Conservation (phyloP, 2,329 filamentous ascomycete species). For the Curvularia eragrostidis region DNA sequence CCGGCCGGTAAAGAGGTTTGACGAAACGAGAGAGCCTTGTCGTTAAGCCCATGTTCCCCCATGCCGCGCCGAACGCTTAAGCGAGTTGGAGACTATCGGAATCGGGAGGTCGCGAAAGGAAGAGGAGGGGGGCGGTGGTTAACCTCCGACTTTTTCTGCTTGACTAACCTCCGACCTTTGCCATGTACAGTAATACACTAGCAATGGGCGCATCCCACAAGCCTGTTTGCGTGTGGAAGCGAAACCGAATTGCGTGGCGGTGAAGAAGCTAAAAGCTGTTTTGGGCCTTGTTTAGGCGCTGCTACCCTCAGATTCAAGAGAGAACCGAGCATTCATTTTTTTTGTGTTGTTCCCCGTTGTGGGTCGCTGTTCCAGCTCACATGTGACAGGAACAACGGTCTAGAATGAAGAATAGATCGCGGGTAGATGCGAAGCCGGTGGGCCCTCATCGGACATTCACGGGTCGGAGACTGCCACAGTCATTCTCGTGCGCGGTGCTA, state of each 20-base stretch:
- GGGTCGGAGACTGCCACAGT: conserved; percentile 1
- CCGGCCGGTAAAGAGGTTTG: background rate
- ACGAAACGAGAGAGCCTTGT: background rate
- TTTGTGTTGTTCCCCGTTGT: background rate
- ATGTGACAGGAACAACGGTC: conserved; percentile 8
- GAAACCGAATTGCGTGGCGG: conserved; percentile 8
- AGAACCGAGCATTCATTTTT: background rate
- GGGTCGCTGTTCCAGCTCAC: conserved; percentile 7
- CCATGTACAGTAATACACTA: conserved; percentile 3
- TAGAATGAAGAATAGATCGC: conserved; percentile 8
- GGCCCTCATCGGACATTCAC: conserved; percentile 12
- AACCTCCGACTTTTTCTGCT: background rate
- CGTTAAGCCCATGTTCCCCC: background rate
- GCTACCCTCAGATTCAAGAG: conserved; percentile 4
- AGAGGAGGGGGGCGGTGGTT: background rate
- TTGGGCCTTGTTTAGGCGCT: conserved; percentile 1
- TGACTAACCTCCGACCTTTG: background rate
- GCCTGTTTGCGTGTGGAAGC: background rate
- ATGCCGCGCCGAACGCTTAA: background rate
- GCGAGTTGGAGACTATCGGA: background rate
- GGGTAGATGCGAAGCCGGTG: conserved; percentile 2
- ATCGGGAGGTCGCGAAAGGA: background rate
- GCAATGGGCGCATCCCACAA: conserved; percentile 6
- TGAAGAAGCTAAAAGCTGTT: conserved; percentile 2
- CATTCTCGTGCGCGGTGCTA: conserved; percentile 14